phyloP scores from a whole-genome alignment of 225 moss, liverwort and hornwort genomes.

The Polytrichum commune region DNA sequence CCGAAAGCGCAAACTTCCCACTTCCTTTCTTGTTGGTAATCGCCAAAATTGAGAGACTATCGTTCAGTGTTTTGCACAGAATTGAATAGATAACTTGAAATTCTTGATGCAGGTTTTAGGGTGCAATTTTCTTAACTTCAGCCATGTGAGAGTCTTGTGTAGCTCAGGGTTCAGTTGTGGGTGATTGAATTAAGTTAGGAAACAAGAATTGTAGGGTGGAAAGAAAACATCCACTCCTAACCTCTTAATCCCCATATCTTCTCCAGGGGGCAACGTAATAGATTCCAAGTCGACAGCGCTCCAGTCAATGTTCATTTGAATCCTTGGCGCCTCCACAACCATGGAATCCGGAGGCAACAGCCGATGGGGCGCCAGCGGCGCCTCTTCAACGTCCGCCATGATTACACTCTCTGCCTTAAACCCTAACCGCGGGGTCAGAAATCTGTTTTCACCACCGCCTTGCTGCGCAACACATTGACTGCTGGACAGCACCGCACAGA shows the following conservation, averaged over 20 bases:
- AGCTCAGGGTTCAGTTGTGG: too few relatives aligned
- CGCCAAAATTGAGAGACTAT: too few relatives aligned
- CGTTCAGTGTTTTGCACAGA: too few relatives aligned
- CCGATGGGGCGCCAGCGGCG: slow-evolving; percentile 85
- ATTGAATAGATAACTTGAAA: too few relatives aligned
- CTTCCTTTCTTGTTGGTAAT: too few relatives aligned
- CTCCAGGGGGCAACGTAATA: slow-evolving; percentile 74
- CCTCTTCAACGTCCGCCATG: slow-evolving; percentile 78
- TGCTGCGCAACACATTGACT: slow-evolving; percentile 29
- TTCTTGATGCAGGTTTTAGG: too few relatives aligned
- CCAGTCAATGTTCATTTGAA: slow-evolving; percentile 88
- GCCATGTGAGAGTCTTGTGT: too few relatives aligned
- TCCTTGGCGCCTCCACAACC: slow-evolving; percentile 34
- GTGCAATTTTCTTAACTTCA: too few relatives aligned
- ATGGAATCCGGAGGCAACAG: slow-evolving; percentile 66
- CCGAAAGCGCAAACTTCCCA: too few relatives aligned
- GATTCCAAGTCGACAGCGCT: slow-evolving; percentile 79
- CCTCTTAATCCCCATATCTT: slow-evolving; percentile 92
- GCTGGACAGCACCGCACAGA: background rate
- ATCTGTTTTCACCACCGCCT: slow-evolving; percentile 19
- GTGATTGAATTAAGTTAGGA: too few relatives aligned
- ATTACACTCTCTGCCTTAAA: slow-evolving; percentile 18
- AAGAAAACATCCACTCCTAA: slow-evolving; percentile 10
- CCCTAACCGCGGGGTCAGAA: slow-evolving; percentile 18
- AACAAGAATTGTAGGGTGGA: background rate